A percentile compares a stretch with the other conserved stretches of the same genome.
phyloP scores from a whole-genome alignment of 192 early-diverging fungal genomes.

The Haplosporangium gracile region DNA sequence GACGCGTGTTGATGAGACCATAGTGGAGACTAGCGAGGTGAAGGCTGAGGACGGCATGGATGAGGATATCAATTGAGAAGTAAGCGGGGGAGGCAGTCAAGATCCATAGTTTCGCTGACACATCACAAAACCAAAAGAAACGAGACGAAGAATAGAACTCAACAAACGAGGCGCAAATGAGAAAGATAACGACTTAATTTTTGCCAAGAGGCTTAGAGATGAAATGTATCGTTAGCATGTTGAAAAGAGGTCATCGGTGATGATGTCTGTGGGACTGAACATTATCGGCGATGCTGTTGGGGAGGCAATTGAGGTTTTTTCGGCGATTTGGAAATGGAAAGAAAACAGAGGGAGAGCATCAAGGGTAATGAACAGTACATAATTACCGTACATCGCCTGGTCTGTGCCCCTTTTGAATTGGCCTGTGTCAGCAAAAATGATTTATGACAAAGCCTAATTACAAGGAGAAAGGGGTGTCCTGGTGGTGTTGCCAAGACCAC shows the following conservation, averaged over 20 bases:
- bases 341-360: neutral
- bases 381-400: neutral
- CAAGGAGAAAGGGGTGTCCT: neutral
- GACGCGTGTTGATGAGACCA: neutral
- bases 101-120: neutral
- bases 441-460: neutral
- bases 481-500: neutral
- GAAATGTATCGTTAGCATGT: neutral
- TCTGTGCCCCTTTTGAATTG: neutral
- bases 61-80: constrained; percentile 15
- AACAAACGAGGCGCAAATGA: neutral
- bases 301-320: neutral
- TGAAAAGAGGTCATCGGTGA: neutral
- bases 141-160: neutral
- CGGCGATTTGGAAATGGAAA: neutral
- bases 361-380: neutral
- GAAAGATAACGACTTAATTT: neutral
- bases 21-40: neutral
- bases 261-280: neutral
- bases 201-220: neutral
- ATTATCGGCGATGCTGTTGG: neutral
- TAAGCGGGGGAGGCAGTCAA: neutral
- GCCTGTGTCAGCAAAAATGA: neutral
- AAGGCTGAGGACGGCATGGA: constrained; percentile 14
- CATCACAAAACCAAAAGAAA: neutral